phyloP scores from a whole-genome alignment of 2,329 filamentous ascomycete species.

The Stachybotrys elegans region DNA sequence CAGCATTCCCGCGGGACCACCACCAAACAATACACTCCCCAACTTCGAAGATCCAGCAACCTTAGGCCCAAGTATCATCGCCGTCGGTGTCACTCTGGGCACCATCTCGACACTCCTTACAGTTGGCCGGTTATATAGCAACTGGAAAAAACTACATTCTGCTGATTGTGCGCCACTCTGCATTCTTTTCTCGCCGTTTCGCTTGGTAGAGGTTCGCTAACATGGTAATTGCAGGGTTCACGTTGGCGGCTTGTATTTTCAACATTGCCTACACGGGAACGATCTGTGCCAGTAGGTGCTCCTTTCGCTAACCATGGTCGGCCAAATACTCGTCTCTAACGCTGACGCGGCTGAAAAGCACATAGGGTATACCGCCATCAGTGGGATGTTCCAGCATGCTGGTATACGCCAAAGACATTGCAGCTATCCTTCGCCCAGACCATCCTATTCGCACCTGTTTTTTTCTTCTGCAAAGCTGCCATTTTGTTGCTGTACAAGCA shows the following conservation, averaged over 20 bases:
- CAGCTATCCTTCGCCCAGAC: conserved; percentile 9
- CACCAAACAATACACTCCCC: not conserved
- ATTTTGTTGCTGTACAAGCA: conserved; percentile 14
- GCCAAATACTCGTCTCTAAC: not conserved
- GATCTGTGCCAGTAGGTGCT: not conserved
- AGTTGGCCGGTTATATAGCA: not conserved
- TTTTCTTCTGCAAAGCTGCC: conserved; percentile 13
- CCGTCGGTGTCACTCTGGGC: not conserved
- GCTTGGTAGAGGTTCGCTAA: not conserved
- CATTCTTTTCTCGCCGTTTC: no score
- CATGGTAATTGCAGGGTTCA: not conserved
- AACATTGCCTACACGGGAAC: not conserved
- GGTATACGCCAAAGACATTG: not conserved
- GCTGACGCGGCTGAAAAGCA: not conserved
- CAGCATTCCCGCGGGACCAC: not conserved
- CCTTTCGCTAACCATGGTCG: not conserved
- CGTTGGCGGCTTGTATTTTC: not conserved
- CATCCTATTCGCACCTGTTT: conserved; percentile 5
- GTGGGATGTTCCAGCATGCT: conserved; percentile 11
- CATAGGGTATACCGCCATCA: conserved; percentile 6
- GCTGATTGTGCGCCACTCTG: not conserved
- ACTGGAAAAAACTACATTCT: not conserved
- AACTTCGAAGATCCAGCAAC: not conserved
- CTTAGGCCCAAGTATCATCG: not conserved
- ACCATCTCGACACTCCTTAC: not conserved